These are phyloP conservation scores for Diversispora epigaea DNA, from an alignment of 192 early-diverging fungal species.

Conservation along the genomic window DNA sequence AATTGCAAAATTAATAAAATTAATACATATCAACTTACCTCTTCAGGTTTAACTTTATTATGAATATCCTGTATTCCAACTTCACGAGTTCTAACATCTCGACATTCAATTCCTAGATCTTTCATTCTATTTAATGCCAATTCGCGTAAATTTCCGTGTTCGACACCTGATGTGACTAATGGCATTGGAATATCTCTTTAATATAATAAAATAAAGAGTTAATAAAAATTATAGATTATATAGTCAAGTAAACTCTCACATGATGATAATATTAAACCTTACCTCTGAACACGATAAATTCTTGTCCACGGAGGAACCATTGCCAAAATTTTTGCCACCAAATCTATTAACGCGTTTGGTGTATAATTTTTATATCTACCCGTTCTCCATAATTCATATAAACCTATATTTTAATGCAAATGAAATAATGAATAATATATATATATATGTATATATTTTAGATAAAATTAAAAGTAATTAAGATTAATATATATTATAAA, in stretches of 20 bases:
- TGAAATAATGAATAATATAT: background rate
- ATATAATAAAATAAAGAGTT: background rate
- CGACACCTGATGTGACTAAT: constrained; percentile 95
- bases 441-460: background rate
- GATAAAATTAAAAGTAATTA: no score
- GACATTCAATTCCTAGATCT: constrained; percentile 93
- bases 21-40: constrained; percentile 11
- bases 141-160: constrained; percentile 96
- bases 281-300: constrained; percentile 94
- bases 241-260: background rate
- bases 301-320: constrained; percentile 99
- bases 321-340: constrained; percentile 92
- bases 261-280: background rate
- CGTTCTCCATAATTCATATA: constrained; percentile 99
- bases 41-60: constrained; percentile 87
- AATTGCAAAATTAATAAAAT: background rate
- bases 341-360: constrained; percentile 92
- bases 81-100: constrained; percentile 97
- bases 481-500: no score
- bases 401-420: constrained; percentile 20
- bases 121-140: constrained; percentile 93
- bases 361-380: constrained; percentile 97
- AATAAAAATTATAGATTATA: background rate
- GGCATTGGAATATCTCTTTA: constrained; percentile 96
- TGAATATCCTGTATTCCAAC: constrained; percentile 99